phyloP scores from a whole-genome alignment of 2,329 filamentous ascomycete species.

The Aspergillus cejpii region DNA sequence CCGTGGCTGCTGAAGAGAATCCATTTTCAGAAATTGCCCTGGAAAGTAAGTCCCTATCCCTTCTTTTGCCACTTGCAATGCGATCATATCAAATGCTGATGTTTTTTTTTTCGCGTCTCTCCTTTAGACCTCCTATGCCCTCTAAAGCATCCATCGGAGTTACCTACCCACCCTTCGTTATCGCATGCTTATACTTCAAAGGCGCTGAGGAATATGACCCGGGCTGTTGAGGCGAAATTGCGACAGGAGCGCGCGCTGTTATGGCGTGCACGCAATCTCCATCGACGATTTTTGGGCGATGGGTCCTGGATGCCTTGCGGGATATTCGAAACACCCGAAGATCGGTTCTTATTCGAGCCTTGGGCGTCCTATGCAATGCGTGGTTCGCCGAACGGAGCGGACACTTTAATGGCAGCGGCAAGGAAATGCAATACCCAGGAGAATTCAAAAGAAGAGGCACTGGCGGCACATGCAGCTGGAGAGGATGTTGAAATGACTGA shows the following conservation, averaged over 20 bases:
- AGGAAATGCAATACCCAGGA: conserved; percentile 5
- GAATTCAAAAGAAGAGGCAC: conserved; percentile 10
- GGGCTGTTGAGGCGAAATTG: conserved; percentile 51
- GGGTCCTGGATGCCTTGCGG: conserved; percentile 54
- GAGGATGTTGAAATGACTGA: conserved; percentile 35
- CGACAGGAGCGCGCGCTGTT: conserved; percentile 52
- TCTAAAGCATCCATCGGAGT: conserved; percentile 56
- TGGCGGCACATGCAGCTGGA: conserved; percentile 6
- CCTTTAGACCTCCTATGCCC: conserved; percentile 51
- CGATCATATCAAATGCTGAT: conserved; percentile 4
- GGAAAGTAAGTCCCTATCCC: conserved; percentile 44
- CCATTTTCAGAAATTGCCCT: conserved; percentile 54
- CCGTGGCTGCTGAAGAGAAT: conserved; percentile 54
- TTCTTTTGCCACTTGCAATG: neutral
- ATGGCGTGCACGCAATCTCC: conserved; percentile 52
- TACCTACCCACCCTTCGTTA: conserved; percentile 54
- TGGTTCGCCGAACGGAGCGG: conserved; percentile 14
- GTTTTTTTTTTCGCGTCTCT: neutral
- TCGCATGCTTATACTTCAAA: conserved; percentile 54
- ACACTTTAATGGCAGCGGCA: conserved; percentile 8
- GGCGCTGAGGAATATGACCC: conserved; percentile 52
- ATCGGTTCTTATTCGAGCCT: conserved; percentile 44
- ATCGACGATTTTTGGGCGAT: conserved; percentile 55
- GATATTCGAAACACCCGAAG: conserved; percentile 46
- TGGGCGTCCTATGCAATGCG: conserved; percentile 15